Evolutionary conservation across 2,329 filamentous ascomycete genomes (phyloP).

Genomic region (Curvularia lunata): DNA sequence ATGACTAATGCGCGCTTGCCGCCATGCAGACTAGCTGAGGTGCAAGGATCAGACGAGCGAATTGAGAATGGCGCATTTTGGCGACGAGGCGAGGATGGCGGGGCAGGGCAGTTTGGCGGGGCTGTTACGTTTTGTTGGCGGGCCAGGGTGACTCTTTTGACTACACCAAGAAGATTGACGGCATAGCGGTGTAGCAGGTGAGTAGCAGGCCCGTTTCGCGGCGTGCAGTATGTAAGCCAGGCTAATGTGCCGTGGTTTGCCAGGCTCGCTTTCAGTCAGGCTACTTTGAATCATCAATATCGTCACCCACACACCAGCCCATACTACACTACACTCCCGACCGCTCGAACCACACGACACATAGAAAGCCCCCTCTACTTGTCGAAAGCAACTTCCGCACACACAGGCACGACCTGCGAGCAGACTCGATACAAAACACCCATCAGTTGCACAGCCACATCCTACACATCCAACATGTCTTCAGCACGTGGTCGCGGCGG

Average conservation of each 20-base stretch:
- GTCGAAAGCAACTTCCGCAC: background rate
- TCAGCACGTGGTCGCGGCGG: slow-evolving; percentile 78
- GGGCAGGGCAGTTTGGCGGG: slow-evolving; percentile 25
- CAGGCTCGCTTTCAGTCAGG: slow-evolving; percentile 17
- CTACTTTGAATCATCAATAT: slow-evolving; percentile 10
- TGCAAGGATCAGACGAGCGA: slow-evolving; percentile 11
- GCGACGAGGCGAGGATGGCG: slow-evolving; percentile 18
- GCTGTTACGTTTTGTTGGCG: slow-evolving; percentile 18
- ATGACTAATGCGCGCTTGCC: slow-evolving; percentile 36
- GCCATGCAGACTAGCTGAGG: slow-evolving; percentile 7
- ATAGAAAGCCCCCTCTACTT: background rate
- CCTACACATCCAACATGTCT: slow-evolving; percentile 53
- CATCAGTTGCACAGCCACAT: slow-evolving; percentile 13
- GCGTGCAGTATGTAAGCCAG: background rate
- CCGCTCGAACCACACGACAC: slow-evolving; percentile 12
- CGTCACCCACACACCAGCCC: slow-evolving; percentile 12
- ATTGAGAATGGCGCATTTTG: slow-evolving; percentile 26
- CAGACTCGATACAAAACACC: slow-evolving; percentile 6
- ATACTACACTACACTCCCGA: slow-evolving; percentile 1
- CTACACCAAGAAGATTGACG: slow-evolving; percentile 1
- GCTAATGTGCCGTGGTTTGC: slow-evolving; percentile 19
- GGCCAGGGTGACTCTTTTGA: slow-evolving; percentile 20
- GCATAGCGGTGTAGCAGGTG: slow-evolving; percentile 5
- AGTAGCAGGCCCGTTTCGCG: background rate
- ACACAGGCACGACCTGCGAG: slow-evolving; percentile 9